These are phyloP conservation scores for Trametes hirsuta DNA, from an alignment of 1,284 basidiomycete species.

Conservation along the genomic window DNA sequence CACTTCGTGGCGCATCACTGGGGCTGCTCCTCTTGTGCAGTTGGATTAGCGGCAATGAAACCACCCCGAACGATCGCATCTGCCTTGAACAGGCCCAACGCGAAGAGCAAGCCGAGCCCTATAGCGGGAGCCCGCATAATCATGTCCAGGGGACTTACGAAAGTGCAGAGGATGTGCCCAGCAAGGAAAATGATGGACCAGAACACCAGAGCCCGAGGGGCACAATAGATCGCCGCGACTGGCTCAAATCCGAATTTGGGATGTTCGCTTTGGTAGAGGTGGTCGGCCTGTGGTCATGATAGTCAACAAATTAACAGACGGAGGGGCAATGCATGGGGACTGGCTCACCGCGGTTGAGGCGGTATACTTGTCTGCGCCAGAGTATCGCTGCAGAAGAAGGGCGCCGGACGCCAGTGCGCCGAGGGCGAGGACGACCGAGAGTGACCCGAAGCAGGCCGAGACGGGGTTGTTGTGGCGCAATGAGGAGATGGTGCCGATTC, in stretches of 20 bases:
- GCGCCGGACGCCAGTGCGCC: conserved; percentile 13
- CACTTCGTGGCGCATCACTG: not conserved
- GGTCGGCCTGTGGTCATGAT: too few species aligned
- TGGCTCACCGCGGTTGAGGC: conserved; percentile 22
- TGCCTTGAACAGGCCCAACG: conserved; percentile 3
- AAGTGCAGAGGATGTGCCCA: conserved; percentile 18
- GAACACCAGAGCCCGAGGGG: conserved; percentile 26
- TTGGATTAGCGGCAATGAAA: not conserved
- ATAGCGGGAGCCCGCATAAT: conserved; percentile 12
- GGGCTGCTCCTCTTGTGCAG: not conserved
- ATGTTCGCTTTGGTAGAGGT: not conserved
- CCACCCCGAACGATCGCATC: conserved; percentile 1
- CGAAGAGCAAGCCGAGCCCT: conserved; percentile 7
- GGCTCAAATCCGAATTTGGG: conserved; percentile 23
- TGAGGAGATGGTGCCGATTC: not conserved
- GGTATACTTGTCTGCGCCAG: conserved; percentile 16
- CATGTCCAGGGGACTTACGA: conserved; percentile 10
- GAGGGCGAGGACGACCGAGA: conserved; percentile 12
- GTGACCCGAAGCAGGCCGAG: conserved; percentile 7
- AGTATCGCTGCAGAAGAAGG: conserved; percentile 23
- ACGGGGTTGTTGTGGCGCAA: conserved; percentile 9
- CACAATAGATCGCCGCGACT: conserved; percentile 16
- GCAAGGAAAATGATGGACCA: conserved; percentile 28
- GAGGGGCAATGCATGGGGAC: too few species aligned
- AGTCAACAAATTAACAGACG: too few species aligned